phyloP scores from a whole-genome alignment of 192 early-diverging fungal genomes.

The Linnemannia elongata region DNA sequence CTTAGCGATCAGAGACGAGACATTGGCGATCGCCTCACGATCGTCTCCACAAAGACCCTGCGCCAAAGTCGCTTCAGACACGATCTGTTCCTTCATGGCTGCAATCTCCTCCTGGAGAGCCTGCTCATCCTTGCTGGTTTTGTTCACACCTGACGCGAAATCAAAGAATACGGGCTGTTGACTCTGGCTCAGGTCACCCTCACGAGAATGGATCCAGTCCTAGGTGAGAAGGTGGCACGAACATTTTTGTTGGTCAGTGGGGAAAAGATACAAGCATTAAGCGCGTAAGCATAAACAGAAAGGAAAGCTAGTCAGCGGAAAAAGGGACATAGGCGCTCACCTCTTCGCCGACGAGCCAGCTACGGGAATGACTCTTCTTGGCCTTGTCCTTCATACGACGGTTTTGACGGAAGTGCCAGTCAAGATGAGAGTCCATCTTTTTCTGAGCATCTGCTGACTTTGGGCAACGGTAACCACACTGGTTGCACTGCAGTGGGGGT shows the following conservation, averaged over 20 bases:
- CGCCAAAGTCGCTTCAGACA: slow-evolving; percentile 40
- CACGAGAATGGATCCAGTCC: slow-evolving; percentile 62
- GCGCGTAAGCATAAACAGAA: neutral
- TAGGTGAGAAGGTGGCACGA: neutral
- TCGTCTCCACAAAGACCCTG: slow-evolving; percentile 30
- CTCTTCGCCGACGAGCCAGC: slow-evolving; percentile 87
- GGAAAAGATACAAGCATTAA: slow-evolving; percentile 6
- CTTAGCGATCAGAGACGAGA: slow-evolving; percentile 62
- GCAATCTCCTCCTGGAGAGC: slow-evolving; percentile 44
- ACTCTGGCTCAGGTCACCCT: slow-evolving; percentile 48
- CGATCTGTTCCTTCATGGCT: slow-evolving; percentile 37
- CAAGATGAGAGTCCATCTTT: slow-evolving; percentile 88
- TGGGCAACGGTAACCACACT: slow-evolving; percentile 90
- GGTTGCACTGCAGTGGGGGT: slow-evolving; percentile 87
- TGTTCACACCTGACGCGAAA: slow-evolving; percentile 35
- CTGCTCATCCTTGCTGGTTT: slow-evolving; percentile 41
- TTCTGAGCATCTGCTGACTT: slow-evolving; percentile 74
- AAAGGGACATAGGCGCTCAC: slow-evolving; percentile 30
- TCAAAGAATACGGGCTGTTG: slow-evolving; percentile 57
- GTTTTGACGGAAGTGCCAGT: slow-evolving; percentile 98
- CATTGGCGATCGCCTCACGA: slow-evolving; percentile 58
- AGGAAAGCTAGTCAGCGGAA: neutral
- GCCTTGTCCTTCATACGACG: slow-evolving; percentile 84
- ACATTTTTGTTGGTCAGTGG: neutral
- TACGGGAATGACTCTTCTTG: slow-evolving; percentile 86